Base-by-base conservation (phyloP, 2,329 filamentous ascomycete genomes). In the Myriosclerotinia duriaeana region DNA sequence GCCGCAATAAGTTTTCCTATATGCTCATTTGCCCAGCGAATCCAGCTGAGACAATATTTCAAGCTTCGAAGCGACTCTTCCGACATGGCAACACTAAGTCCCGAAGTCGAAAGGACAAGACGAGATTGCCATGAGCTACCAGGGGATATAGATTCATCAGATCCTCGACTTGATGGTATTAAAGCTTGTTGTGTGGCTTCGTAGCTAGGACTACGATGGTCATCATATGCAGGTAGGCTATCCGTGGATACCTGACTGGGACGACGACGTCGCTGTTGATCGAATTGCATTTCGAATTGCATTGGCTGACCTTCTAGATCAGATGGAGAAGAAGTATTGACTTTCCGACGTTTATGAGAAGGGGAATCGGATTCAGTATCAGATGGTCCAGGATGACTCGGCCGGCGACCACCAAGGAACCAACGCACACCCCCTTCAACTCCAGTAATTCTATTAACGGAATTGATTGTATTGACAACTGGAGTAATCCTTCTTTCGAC, bases 51-150 rank as follows among this genome's bases (percentile, higher is more conserved):
- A 70, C 93, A 97, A 73, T 92, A 94, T 72, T 91, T 92, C 53
- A 99, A 80, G 69, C 90, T 95, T 62, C 88, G 86, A 11, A 97
- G 80, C 30, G 92, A 96, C 74, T 95, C 90, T 22, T 96, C 90
- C 73, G 90, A 96, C 84, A 99, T 92, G 0, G 95, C 93, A 20
- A 96, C 89, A 70, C 93, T 93, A 0, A 98, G 84, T 0, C 93
- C 94, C 0, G 93, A 96, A 0, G 94, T 97, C 6, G 92, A 93
- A 76, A 96, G 91, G 71, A 97, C 90, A 22, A 97, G 81, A 17
- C 93, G 88, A 14, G 90, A 91, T 69, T 91, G 91, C 92, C 93
- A 96, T n/a, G 73, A 77, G 7, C 77, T 74, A 5, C 76, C 72
- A 26, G 74, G 72, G 14, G 69, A 70, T 34, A 66, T 66, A 2